These are phyloP conservation scores for Aureobasidium subglaciale DNA, from an alignment of 2,329 filamentous ascomycete species.

Conservation along the genomic window DNA sequence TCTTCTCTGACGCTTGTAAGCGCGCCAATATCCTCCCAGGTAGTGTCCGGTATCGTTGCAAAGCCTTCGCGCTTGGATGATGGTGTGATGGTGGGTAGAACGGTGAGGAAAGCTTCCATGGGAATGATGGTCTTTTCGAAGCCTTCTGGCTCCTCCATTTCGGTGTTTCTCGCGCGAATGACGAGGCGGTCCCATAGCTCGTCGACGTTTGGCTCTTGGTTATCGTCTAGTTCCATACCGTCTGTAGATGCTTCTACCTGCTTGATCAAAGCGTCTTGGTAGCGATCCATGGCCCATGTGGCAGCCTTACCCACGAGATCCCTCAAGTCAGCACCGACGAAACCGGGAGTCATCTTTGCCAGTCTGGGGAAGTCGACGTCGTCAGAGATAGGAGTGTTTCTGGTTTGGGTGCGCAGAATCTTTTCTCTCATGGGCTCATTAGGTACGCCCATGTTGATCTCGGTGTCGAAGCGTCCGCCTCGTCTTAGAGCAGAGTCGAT, in stretches of 20 bases:
- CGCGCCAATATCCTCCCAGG: conserved; percentile 87
- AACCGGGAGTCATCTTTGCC: conserved; percentile 82
- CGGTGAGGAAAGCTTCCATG: conserved; percentile 64
- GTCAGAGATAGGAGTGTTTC: conserved; percentile 55
- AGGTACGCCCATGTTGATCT: conserved; percentile 82
- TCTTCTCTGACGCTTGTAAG: conserved; percentile 71
- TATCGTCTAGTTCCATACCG: conserved; percentile 48
- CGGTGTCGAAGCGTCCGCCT: conserved; percentile 71
- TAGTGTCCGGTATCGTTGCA: conserved; percentile 85
- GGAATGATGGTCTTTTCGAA: conserved; percentile 51
- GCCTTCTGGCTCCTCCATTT: conserved; percentile 46
- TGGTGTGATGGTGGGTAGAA: conserved; percentile 67
- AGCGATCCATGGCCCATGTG: conserved; percentile 56
- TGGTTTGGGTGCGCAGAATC: conserved; percentile 68
- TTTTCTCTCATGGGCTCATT: conserved; percentile 68
- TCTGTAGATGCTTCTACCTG: conserved; percentile 22
- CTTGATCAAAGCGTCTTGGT: conserved; percentile 45
- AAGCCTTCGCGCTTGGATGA: conserved; percentile 91
- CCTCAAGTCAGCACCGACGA: conserved; percentile 83
- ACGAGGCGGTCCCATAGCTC: conserved; percentile 39
- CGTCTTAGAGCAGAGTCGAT: conserved; percentile 71
- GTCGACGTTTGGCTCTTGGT: conserved; percentile 26
- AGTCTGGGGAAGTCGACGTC: conserved; percentile 68
- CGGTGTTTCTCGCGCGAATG: conserved; percentile 42
- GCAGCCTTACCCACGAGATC: conserved; percentile 61